These are phyloP conservation scores for Medicago lupulina DNA, from an alignment of 306 rosid species.

Conservation along the genomic window DNA sequence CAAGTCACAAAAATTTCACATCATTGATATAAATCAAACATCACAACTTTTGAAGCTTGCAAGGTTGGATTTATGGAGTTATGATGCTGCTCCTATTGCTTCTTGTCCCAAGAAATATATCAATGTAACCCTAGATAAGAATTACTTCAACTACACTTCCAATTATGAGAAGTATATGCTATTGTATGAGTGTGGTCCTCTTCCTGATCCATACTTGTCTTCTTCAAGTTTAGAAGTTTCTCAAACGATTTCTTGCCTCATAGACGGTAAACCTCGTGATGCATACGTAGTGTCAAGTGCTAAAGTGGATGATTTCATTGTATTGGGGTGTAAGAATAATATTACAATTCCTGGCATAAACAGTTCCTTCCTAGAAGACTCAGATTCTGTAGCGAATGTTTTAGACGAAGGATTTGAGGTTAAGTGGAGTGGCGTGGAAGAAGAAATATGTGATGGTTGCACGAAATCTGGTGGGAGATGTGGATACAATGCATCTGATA, in stretches of 20 bases:
- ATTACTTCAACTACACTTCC: conserved; percentile 41
- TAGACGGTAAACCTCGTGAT: background rate
- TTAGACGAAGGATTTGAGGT: conserved; percentile 51
- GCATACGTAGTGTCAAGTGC: conserved; percentile 5
- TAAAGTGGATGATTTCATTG: background rate
- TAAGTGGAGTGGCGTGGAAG: conserved; percentile 37
- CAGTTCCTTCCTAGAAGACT: background rate
- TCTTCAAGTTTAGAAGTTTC: background rate
- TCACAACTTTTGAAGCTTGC: conserved; percentile 33
- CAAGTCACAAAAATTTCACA: conserved; percentile 26
- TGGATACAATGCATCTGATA: conserved; percentile 34
- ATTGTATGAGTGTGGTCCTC: conserved; percentile 35
- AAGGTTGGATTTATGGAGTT: conserved; percentile 43
- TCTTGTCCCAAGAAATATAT: conserved; percentile 15
- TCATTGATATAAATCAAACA: conserved; percentile 20
- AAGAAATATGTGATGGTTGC: conserved; percentile 28
- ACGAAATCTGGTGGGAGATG: conserved; percentile 39
- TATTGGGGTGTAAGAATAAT: conserved; percentile 22
- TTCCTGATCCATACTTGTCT: background rate
- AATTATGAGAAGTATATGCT: conserved; percentile 29
- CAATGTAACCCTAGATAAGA: conserved; percentile 28
- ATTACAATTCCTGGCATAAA: conserved; percentile 24
- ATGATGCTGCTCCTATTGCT: background rate
- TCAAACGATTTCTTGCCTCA: background rate
- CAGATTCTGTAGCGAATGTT: background rate